phyloP scores from a whole-genome alignment of 371 early-diverging fungal species.

The Smittium culicis region DNA sequence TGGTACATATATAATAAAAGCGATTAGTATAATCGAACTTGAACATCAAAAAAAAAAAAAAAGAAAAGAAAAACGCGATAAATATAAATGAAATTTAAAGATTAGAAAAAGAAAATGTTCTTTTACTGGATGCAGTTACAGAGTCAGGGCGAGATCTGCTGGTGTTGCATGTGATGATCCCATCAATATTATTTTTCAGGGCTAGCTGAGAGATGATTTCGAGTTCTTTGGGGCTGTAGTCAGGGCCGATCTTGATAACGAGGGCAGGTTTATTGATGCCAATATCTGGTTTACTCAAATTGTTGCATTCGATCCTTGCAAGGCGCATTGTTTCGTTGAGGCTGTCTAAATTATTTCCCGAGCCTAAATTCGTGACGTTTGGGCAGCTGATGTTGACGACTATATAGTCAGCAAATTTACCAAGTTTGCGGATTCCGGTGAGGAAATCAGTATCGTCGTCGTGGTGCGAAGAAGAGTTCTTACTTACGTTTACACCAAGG shows the following conservation, averaged over 20 bases:
- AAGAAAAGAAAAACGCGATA: no score
- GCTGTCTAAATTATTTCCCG: conserved; percentile 43
- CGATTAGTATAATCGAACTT: no score
- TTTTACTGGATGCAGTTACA: conserved; percentile 10
- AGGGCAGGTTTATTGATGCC: conserved; percentile 44
- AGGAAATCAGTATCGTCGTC: conserved; percentile 55
- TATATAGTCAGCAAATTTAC: conserved; percentile 61
- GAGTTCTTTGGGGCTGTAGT: conserved; percentile 50
- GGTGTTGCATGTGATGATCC: conserved; percentile 72
- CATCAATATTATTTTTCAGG: conserved; percentile 49
- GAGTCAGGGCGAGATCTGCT: conserved; percentile 50
- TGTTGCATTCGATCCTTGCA: conserved; percentile 41
- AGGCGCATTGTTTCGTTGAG: conserved; percentile 46
- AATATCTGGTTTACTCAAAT: conserved; percentile 10
- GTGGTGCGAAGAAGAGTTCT: conserved; percentile 54
- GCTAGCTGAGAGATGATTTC: conserved; percentile 54
- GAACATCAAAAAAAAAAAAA: no score
- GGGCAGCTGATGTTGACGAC: conserved; percentile 73
- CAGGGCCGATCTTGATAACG: conserved; percentile 74
- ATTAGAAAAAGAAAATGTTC: neutral
- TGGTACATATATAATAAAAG: no score
- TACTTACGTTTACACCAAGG: conserved; percentile 70
- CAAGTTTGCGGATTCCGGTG: conserved; percentile 46
- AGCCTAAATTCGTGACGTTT: conserved; percentile 65
- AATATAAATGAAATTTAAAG: no score